Conservation (phyloP, 495 filamentous ascomycete genomes). For the Talaromyces nanjingensis region DNA sequence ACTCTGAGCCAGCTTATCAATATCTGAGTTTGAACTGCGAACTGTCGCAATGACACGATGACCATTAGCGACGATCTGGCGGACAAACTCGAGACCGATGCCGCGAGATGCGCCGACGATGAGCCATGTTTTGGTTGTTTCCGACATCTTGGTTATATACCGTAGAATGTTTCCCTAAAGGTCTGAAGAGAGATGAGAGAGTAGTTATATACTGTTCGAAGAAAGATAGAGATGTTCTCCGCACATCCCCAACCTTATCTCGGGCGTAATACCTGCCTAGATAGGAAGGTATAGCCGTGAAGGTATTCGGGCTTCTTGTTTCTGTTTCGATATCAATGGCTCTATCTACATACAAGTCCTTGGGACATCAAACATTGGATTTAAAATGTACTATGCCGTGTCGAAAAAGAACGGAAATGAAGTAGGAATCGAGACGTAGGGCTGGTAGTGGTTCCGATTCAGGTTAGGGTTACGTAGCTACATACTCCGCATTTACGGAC, state of each 20-base stretch:
- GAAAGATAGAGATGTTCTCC: not conserved
- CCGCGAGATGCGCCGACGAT: conserved; percentile 51
- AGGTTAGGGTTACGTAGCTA: no score
- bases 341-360: not conserved
- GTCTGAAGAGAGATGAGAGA: not conserved
- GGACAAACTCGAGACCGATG: conserved; percentile 50
- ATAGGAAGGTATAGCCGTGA: not conserved
- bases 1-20: conserved; percentile 31
- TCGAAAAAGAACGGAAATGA: not conserved
- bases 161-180: not conserved
- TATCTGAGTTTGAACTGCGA: conserved; percentile 32
- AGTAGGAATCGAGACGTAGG: not conserved
- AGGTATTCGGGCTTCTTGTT: not conserved
- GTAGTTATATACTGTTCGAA: not conserved
- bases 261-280: not conserved
- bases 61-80: conserved; percentile 38
- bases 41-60: conserved; percentile 47
- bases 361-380: no score
- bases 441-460: not conserved
- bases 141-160: not conserved
- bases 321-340: not conserved
- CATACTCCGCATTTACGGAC: not conserved
- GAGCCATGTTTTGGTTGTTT: conserved; percentile 33
- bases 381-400: not conserved
- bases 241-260: not conserved